Base-by-base conservation (phyloP, 306 rosid genomes). In the Cajanus cajan region DNA sequence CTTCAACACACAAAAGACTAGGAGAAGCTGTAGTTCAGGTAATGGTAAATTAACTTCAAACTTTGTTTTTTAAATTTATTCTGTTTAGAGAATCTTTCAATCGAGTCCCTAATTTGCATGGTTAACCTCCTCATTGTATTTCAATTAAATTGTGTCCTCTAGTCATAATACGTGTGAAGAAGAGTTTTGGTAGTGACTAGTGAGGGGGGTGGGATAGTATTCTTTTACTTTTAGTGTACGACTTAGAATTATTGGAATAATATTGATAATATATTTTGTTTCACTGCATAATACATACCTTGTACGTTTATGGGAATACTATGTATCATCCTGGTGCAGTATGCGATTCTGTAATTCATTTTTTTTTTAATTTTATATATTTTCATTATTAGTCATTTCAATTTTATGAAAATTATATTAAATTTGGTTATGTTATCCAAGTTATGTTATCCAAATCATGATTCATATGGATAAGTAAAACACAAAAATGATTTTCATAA, bases 11-110 rank as follows among this genome's bases (percentile, higher is more conserved):
- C 74, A 87, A 70, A 80, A 93, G 86, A 79, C 97, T 93, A 41
- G 90, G 94, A 70, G 92, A 89, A 78, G 89, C 86, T 61, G 89
- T 36, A 71, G 83, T 89, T 79, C 90, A 96, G 99, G 99, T 96
- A 89, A 71, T 68, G 78, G 25, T 34, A 68, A 41, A 71, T 59
- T 80, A 33, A 73, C 73, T 74, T 82, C 69, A 11, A 24, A 78
- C 47, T 82, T 68, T 12, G 36, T 22, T 57, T 65, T 73, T 18
- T 33, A 61, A 68, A 52, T 77, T 75, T 61, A 54, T 36, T 76
- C 31, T n/a, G 15, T 77, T 80, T 8, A 16, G 58, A 62, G 61
- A 68, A 62, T 57, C 55, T 54, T 78, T 48, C 55, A 72, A 24
- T 69, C 41, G 51, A 64, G 61, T 76, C 54, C 25, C n/a, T 44